Percentiles rank a stretch among this genome's conserved stretches.
phyloP scores from a whole-genome alignment of 2,329 filamentous ascomycete genomes.

The Thelonectria olida region DNA sequence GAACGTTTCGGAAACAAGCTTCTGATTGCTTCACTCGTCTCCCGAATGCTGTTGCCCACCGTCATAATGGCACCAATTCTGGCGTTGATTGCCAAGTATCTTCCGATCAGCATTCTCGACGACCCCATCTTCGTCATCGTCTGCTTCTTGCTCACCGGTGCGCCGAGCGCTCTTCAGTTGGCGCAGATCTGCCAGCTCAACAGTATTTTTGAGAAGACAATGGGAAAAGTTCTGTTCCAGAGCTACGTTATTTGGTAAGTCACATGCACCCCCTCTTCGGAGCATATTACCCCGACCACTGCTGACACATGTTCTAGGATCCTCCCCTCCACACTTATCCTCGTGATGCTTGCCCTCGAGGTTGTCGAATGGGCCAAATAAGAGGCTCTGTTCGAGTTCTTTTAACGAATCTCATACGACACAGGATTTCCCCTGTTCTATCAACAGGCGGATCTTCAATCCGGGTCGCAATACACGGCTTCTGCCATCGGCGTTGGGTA shows the following conservation, averaged over 20 bases:
- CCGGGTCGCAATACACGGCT: neutral
- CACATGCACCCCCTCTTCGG: slow-evolving; percentile 21
- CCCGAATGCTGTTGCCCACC: slow-evolving; percentile 92
- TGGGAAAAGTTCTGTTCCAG: slow-evolving; percentile 93
- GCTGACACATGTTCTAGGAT: slow-evolving; percentile 68
- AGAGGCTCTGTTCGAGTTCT: slow-evolving; percentile 7
- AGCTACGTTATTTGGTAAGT: slow-evolving; percentile 86
- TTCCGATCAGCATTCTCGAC: slow-evolving; percentile 92
- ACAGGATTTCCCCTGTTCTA: neutral
- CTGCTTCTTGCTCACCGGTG: slow-evolving; percentile 94
- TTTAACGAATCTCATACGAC: neutral
- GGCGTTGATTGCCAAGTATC: slow-evolving; percentile 86
- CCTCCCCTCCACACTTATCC: slow-evolving; percentile 86
- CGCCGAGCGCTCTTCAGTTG: slow-evolving; percentile 91
- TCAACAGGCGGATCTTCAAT: neutral
- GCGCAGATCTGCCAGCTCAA: slow-evolving; percentile 99
- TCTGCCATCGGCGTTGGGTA: slow-evolving; percentile 12
- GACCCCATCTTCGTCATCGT: slow-evolving; percentile 99
- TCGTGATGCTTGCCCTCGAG: slow-evolving; percentile 92
- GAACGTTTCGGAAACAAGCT: slow-evolving; percentile 75
- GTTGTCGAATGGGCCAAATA: slow-evolving; percentile 84
- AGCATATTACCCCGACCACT: slow-evolving; percentile 13
- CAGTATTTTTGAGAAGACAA: slow-evolving; percentile 92
- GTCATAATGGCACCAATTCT: slow-evolving; percentile 91
- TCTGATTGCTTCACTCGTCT: slow-evolving; percentile 84